Base-by-base conservation (phyloP, 2,329 filamentous ascomycete genomes). In the Cytospora piceae region DNA sequence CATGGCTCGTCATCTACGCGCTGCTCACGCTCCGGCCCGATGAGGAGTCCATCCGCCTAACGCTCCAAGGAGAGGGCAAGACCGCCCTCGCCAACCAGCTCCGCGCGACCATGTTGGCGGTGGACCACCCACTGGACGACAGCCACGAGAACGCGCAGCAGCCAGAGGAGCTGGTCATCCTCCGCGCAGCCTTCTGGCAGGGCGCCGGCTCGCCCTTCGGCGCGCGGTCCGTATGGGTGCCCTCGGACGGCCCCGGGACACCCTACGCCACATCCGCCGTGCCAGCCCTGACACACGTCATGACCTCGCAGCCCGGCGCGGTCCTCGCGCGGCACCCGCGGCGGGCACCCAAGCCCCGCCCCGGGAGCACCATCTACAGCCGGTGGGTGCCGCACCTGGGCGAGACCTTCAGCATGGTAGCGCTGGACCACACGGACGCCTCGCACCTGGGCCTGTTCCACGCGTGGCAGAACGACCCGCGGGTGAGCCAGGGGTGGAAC, bases 401-500 rank as follows among this genome's bases (percentile, higher is more conserved):
- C 67, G 89, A 94, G 80, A 90, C 86, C 69, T 94, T 94, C 75
- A 91, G 88, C 67, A 90, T 94, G 81, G 82, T 90, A n/a, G 87
- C 86, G 14, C 82, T 94, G 1, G 88, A 94, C 74, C 91, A 85
- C 77, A 73, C 82, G 37, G 80, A 91, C 72, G 73, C 79, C 1
- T 81, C 85, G 71, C 90, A 94, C 76, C 77, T 94, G 59, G 78
- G 81, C 20, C 81, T 92, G 6, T 94, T 94, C 80, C 88, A 93
- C 77, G 82, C 82, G 64, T 94, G 91, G 91, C 91, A 93, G 77
- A 94, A 94, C 73, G 91, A 94, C 73, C 91, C 91, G 61, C 89
- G 91, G 59, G 91, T 94, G 37, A 90, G 90, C 4, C 85, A 89
- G 72, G 90, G 90, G 4, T 94, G 91, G 91, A 91, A 92, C 73